These are phyloP conservation scores for Populus trichocarpa DNA, from an alignment of 441 rosid species.

Conservation along the genomic window DNA sequence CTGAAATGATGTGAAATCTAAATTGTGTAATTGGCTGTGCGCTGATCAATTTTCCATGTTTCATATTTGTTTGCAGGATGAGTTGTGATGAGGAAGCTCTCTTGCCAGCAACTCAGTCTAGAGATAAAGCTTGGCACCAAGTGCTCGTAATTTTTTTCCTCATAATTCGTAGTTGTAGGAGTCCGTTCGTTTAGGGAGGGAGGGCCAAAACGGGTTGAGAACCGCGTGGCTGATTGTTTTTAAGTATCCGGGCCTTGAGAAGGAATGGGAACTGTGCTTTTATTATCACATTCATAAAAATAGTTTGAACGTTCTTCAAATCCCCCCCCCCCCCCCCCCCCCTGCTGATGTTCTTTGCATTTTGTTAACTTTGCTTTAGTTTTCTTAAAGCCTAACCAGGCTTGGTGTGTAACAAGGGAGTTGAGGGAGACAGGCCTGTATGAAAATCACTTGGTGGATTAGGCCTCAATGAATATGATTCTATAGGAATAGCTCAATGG, in stretches of 20 bases:
- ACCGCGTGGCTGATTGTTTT: conserved; percentile 22
- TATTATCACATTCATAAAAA: conserved; percentile 11
- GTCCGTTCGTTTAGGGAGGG: neutral
- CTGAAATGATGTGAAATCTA: too few species aligned
- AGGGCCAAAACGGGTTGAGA: conserved; percentile 4
- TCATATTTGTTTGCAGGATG: conserved; percentile 53
- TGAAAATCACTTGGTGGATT: too few species aligned
- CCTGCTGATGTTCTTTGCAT: neutral
- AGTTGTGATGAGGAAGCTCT: conserved; percentile 38
- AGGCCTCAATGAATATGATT: too few species aligned
- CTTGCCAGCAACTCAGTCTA: neutral
- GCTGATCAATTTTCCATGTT: neutral
- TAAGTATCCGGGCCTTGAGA: conserved; percentile 7
- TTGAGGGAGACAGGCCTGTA: too few species aligned
- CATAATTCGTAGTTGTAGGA: conserved; percentile 19
- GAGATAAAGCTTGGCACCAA: conserved; percentile 2
- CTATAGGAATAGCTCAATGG: too few species aligned
- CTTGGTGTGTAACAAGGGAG: too few species aligned
- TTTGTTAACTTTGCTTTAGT: neutral
- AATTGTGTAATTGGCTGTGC: neutral
- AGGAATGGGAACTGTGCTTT: conserved; percentile 8
- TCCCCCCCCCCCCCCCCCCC: neutral
- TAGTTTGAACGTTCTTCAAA: conserved; percentile 11
- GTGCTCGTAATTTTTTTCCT: conserved; percentile 12
- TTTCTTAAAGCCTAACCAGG: neutral